Evolutionary conservation across 352 stramenopile species (phyloP), one percentile per base, ranked within the genome.

Genomic region (Phytophthora agathidicida): DNA sequence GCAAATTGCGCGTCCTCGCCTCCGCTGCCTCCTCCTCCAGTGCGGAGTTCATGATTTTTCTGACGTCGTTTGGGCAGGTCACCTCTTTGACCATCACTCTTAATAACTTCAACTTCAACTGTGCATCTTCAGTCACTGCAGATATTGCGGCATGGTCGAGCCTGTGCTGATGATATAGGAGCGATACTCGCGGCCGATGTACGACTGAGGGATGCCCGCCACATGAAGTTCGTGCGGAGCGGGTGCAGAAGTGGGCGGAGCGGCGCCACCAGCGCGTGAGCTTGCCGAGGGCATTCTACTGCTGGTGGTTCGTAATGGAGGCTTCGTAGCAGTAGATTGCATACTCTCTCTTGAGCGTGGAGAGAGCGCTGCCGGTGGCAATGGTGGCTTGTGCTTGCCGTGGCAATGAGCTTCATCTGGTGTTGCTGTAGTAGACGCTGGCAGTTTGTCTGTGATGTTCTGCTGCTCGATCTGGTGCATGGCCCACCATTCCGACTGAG

Each of bases 101-200:
- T 30, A 26, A n/a, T n/a, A 30, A 17, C 60, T 64, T 64, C 52
- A 64, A 68, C 44, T 53, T 46, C n/a, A 50, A 60, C n/a, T 14
- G n/a, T 7, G 30, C 26, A 48, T 52, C 32, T 39, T 36, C 10
- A 27, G 23, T 58, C 23, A 69, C 33, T 66, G 46, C 33, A 86
- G 56, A 55, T 80, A 86, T 24, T 47, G 30, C 2, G 76, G 76
- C 28, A 86, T 38, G n/a, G 57, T 13, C 5, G 65, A 60, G 7
- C 71, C 73, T 7, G 60, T 78, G 42, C 59, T 62, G 17, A 67
- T 17, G 35, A 88, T 69, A 45, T 75, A 85, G 22, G 61, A 61
- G 10, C 75, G 75, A 67, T 84, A 88, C 54, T 88, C 77, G 20
- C 68, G 66, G 5, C 71, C 77, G 31, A 88, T 88, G 65, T 83